Percentiles rank a stretch among this genome's conserved stretches.
Conservation (phyloP, 2,329 filamentous ascomycete species). For the Proliferodiscus dingleyae region DNA sequence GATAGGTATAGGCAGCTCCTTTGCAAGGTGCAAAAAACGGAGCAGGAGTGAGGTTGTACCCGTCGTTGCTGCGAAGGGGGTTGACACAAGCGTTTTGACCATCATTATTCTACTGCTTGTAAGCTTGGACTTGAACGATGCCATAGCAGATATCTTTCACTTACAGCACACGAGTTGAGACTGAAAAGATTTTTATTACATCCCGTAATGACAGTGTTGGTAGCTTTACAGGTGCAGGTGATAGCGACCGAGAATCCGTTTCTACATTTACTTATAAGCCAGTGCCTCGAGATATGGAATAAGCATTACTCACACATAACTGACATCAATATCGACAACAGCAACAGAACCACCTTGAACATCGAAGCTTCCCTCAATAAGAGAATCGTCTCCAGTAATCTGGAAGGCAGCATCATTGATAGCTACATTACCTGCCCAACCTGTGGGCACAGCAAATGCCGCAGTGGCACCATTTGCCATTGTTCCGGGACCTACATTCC, state of each 20-base stretch:
- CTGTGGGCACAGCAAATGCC: neutral
- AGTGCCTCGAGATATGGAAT: neutral
- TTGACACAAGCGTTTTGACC: neutral
- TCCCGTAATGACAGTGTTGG: neutral
- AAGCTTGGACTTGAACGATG: too few relatives aligned
- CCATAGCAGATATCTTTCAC: too few relatives aligned
- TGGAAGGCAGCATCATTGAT: neutral
- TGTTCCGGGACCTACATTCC: neutral
- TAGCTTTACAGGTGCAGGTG: neutral
- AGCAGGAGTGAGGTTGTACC: neutral
- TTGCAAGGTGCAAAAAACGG: neutral
- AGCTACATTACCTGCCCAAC: neutral
- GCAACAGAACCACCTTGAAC: neutral
- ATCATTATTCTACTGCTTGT: neutral
- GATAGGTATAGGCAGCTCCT: neutral
- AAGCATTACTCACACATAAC: neutral
- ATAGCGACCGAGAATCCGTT: conserved; percentile 5
- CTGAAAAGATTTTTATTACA: too few relatives aligned
- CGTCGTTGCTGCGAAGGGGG: neutral
- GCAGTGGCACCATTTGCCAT: neutral
- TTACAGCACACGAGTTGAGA: too few relatives aligned
- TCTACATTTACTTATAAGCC: neutral
- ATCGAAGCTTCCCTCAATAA: conserved; percentile 1
- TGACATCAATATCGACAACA: conserved; percentile 1
- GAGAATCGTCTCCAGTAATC: neutral